Conservation (phyloP, 164 flowering plant genomes). For the Chloranthus sessilifolius region DNA sequence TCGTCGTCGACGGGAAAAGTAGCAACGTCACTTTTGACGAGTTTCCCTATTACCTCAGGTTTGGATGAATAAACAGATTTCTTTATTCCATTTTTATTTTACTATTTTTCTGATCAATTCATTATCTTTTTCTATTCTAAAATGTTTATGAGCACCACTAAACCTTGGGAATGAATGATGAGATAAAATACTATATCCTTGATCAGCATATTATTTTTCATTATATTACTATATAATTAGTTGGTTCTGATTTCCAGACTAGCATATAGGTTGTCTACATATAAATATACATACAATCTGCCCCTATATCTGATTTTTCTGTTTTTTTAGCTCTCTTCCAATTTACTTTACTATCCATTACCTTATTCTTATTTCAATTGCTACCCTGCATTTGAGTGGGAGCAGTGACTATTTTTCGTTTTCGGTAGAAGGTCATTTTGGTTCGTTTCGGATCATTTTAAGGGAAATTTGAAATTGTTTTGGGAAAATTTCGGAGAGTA, state of each 20-base stretch:
- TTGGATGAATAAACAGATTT: no score
- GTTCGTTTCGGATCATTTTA: no score
- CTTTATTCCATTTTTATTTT: neutral
- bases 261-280: slow-evolving; percentile 1
- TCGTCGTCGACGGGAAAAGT: slow-evolving; percentile 62
- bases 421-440: no score
- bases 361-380: no score
- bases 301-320: no score
- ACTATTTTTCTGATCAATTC: neutral
- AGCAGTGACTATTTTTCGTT: no score
- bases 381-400: no score
- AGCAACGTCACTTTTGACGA: slow-evolving; percentile 72
- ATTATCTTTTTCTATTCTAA: neutral
- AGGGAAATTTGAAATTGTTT: no score
- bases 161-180: slow-evolving; percentile 6
- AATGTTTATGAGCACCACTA: neutral
- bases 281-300: no score
- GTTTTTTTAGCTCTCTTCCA: no score
- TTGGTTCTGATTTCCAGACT: neutral
- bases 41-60: slow-evolving; percentile 90
- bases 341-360: no score
- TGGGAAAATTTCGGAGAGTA: no score
- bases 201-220: neutral
- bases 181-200: neutral
- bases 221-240: neutral